A percentile compares a stretch with the other conserved stretches of the same genome.
Evolutionary conservation across 129 eudicot species (phyloP).

Genomic region (Escallonia rubra): DNA sequence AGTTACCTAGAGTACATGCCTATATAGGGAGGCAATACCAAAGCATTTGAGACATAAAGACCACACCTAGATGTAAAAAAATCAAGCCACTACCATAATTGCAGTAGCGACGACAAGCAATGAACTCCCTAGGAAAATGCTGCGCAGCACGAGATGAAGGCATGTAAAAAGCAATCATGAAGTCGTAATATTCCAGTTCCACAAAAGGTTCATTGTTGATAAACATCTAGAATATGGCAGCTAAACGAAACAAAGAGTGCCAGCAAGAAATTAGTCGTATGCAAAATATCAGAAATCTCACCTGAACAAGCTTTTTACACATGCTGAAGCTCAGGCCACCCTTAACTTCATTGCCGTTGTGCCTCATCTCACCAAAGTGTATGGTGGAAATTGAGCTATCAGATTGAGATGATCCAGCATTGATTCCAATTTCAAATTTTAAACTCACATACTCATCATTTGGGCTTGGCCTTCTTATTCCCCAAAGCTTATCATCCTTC

Average conservation of each 20-base stretch:
- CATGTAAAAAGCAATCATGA: too few species aligned
- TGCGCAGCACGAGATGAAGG: too few species aligned
- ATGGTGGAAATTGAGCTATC: conserved; percentile 26
- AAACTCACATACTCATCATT: conserved; percentile 44
- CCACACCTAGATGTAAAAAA: background rate
- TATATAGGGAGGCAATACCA: too few species aligned
- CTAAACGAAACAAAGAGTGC: conserved; percentile 6
- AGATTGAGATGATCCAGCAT: conserved; percentile 38
- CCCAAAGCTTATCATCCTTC: conserved; percentile 48
- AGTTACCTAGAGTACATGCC: too few species aligned
- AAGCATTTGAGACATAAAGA: conserved; percentile 1
- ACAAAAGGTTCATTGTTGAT: too few species aligned
- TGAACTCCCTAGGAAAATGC: too few species aligned
- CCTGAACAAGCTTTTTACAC: conserved; percentile 91
- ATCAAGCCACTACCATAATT: background rate
- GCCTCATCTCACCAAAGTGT: conserved; percentile 36
- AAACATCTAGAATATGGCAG: background rate
- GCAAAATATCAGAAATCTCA: conserved; percentile 17
- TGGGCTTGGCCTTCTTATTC: conserved; percentile 37
- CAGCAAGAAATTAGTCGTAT: background rate
- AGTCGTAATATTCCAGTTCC: too few species aligned
- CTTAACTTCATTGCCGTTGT: conserved; percentile 29
- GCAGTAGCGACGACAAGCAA: background rate
- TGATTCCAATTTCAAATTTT: conserved; percentile 59
- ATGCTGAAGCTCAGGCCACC: conserved; percentile 79